Percentiles rank a stretch among this genome's conserved stretches.
phyloP scores from a whole-genome alignment of 331 rosid genomes.

The Malus hybrid region DNA sequence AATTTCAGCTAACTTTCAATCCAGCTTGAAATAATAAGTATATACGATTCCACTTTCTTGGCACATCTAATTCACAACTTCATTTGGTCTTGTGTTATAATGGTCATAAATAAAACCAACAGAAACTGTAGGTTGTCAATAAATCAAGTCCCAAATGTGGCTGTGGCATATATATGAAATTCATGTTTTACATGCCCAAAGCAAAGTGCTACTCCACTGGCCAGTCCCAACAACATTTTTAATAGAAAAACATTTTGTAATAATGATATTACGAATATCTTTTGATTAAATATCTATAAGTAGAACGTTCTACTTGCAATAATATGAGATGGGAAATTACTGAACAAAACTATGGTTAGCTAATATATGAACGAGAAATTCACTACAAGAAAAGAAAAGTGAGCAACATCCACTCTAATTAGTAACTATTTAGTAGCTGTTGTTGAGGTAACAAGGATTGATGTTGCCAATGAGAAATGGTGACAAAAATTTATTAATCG shows the following conservation, averaged over 20 bases:
- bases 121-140: constrained; percentile 6
- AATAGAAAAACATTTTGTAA: background rate
- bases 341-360: too few species aligned
- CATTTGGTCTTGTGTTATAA: constrained; percentile 9
- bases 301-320: too few species aligned
- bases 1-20: background rate
- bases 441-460: too few species aligned
- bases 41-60: background rate
- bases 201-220: background rate
- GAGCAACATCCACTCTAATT: too few species aligned
- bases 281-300: too few species aligned
- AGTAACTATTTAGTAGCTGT: too few species aligned
- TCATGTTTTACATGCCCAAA: background rate
- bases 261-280: background rate
- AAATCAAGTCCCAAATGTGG: background rate
- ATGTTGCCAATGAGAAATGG: too few species aligned
- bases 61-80: background rate
- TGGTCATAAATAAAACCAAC: constrained; percentile 20
- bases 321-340: too few species aligned
- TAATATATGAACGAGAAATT: too few species aligned
- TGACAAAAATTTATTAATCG: too few species aligned
- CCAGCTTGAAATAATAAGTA: too few species aligned
- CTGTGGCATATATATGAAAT: background rate
- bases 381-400: too few species aligned
- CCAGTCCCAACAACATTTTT: background rate